Base-by-base conservation (phyloP, 2,329 filamentous ascomycete species). In the Davidsoniella virescens region DNA sequence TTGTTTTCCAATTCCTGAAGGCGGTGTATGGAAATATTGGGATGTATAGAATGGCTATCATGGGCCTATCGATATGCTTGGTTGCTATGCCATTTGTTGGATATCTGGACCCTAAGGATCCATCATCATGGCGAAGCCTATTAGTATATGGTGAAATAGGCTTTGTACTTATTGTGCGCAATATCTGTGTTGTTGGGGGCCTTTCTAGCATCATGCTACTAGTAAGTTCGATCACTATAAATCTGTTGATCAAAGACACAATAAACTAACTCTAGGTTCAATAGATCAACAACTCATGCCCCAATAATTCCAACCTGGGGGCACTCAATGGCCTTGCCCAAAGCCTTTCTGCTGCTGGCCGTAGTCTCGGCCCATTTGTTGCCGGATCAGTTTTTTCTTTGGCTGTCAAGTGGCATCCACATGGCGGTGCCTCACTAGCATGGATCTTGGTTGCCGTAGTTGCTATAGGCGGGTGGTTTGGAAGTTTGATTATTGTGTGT, bases 241-340 rank as follows among this genome's bases (percentile, higher is more conserved):
- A n/a, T 6, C 41, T 20, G 12, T 43, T 8, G 7, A 6, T 43
- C 20, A 23, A 17, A 10, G 8, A 7, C 17, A 20, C 25, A 6
- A 9, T 7, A 43, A 43, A 7, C 41, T 14, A 14, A n/a, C 43
- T 20, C 20, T n/a, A 7, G 36, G 36, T 10, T n/a, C 16, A 39
- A 12, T 18, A 43, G 48, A 47, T 55, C 20, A 48, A 53, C 29
- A 50, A 53, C 23, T 51, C 49, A 40, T 47, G 37, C 36, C 45
- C 52, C 3, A 36, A 40, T 8, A 43, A 29, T 44, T 33, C 83
- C 4, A 87, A 85, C 0, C 74, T 98, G 0, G 92, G 92, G 2
- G 87, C 86, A 0, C 72, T 98, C 23, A 95, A 98, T 60, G 92
- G 92, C 8, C 75, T 96, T 29, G 92, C 92, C 0, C 92, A 98